Evolutionary conservation across 2,329 filamentous ascomycete genomes (phyloP), one percentile per base, ranked within the genome.

Genomic region (Immersiporthe knoxdaviesiana): DNA sequence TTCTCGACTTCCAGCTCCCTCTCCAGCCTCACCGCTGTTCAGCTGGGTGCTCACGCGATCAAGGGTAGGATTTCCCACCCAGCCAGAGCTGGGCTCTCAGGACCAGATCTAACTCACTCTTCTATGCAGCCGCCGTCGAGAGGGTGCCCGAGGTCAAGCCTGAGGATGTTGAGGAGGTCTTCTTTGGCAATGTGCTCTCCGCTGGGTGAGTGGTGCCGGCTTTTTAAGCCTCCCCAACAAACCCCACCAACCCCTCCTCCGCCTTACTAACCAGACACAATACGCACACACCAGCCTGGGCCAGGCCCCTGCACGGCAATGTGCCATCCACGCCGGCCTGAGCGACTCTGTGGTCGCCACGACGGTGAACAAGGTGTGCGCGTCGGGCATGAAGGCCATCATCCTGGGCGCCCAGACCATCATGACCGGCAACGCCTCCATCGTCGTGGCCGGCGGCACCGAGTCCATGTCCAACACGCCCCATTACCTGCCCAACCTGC

Each of bases 391-490:
- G 79, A 99, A 99, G 86, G 93, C 96, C 75, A 91, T 99, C 78
- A 93, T 97, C 74, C 87, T 99, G 71, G 96, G 92, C 75, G 93
- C 95, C 65, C 96, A 98, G 83, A 97, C 95, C 76, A 99, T 99
- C 84, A 94, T 98, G 81, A 97, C 94, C 66, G 95, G 96, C 75
- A 97, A 93, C 79, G 95, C 95, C 73, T 91, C 93, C 75, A 91
- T 97, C 74, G 90, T 99, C 73, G 93, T 99, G 70, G 96, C 94
- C 73, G 96, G 94, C 78, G 96, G 96, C 75, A 90, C 95, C 74
- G 96, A 99, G 85, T 97, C 94, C 85, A 99, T 99, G 96, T 97
- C 94, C 78, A 98, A 98, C 84, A 87, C 91, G 67, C 96, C 96
- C 65, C 94, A 99, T 85, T 99, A 99, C 85, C 91, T 97, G 66